These are phyloP conservation scores for Thozetella sp. DNA, from an alignment of 495 filamentous ascomycete species.

Conservation along the genomic window DNA sequence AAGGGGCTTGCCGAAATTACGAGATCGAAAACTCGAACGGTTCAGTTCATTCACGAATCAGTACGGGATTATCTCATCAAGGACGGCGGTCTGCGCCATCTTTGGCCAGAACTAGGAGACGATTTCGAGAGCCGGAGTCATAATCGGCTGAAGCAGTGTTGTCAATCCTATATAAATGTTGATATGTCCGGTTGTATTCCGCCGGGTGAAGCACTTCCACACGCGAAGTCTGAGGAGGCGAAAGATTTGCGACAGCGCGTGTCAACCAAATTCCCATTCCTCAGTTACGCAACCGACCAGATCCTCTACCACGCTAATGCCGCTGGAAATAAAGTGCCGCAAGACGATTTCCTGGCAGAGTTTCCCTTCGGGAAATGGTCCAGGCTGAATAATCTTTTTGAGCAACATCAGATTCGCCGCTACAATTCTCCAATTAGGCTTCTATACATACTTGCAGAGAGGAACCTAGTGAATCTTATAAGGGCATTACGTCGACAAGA, in stretches of 20 bases:
- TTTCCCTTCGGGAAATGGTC: neutral
- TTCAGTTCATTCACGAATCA: constrained; percentile 43
- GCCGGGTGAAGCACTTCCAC: neutral
- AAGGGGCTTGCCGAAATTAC: constrained; percentile 33
- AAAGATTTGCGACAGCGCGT: too few relatives aligned
- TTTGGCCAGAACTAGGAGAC: constrained; percentile 28
- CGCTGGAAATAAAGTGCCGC: neutral
- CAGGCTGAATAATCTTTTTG: neutral
- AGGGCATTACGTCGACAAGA: neutral
- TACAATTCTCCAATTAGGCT: neutral
- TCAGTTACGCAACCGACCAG: neutral
- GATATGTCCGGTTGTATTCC: neutral
- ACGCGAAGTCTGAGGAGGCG: neutral
- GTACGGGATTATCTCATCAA: constrained; percentile 26
- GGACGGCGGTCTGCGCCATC: constrained; percentile 24
- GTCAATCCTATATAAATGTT: constrained; percentile 16
- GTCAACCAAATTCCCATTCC: constrained; percentile 4
- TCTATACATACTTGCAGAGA: neutral
- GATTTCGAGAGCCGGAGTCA: constrained; percentile 25
- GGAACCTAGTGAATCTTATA: neutral
- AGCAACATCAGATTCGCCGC: neutral
- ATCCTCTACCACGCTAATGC: constrained; percentile 9
- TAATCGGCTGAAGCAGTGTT: constrained; percentile 32
- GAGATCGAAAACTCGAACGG: constrained; percentile 16
- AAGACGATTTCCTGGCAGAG: neutral